Conservation (phyloP, 495 filamentous ascomycete species). For the Acidomyces sp. region DNA sequence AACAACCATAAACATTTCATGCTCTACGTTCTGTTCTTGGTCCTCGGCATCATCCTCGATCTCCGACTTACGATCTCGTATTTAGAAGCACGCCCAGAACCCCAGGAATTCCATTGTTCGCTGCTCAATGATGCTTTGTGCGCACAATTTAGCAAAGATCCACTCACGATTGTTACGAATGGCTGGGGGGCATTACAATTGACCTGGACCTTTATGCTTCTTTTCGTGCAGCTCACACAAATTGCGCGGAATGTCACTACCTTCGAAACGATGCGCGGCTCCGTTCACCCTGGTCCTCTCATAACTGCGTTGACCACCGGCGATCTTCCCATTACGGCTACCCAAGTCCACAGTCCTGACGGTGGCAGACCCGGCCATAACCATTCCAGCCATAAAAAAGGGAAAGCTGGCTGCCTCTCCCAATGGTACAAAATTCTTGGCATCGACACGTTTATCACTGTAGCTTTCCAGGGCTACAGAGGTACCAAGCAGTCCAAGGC, state of each 20-base stretch:
- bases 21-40: constrained; percentile 65
- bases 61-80: constrained; percentile 31
- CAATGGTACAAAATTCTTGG: constrained; percentile 78
- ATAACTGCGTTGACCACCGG: constrained; percentile 68
- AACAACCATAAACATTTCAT: constrained; percentile 96
- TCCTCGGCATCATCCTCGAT: constrained; percentile 58
- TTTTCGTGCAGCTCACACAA: constrained; percentile 82
- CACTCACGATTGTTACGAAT: constrained; percentile 65
- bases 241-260: constrained; percentile 86
- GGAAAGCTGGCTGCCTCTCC: constrained; percentile 46
- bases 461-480: constrained; percentile 29
- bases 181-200: constrained; percentile 73
- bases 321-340: constrained; percentile 50
- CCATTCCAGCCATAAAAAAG: constrained; percentile 27
- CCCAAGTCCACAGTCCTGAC: constrained; percentile 43
- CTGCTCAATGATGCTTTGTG: constrained; percentile 64
- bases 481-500: constrained; percentile 44
- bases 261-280: constrained; percentile 69
- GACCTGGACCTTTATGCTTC: constrained; percentile 89
- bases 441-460: constrained; percentile 80
- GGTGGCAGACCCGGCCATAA: constrained; percentile 32
- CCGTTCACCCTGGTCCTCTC: constrained; percentile 43
- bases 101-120: constrained; percentile 45
- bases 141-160: constrained; percentile 57
- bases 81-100: constrained; percentile 31